These are phyloP conservation scores for Trichothecium sympodiale DNA, from an alignment of 2,329 filamentous ascomycete species.

Conservation along the genomic window DNA sequence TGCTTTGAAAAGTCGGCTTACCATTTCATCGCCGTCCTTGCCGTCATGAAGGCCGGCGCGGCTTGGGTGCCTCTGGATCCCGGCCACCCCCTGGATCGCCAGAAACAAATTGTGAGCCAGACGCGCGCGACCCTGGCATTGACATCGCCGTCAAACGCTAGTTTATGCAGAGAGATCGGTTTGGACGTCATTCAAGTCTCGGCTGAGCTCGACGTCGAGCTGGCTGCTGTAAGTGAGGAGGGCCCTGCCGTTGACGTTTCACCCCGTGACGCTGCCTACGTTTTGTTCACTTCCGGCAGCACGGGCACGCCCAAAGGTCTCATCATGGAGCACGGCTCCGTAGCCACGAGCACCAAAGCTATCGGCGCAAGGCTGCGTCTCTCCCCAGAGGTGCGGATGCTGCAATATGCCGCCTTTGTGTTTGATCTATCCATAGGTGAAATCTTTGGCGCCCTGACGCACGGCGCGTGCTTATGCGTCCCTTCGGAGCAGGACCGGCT, in stretches of 20 bases:
- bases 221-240: background rate
- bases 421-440: constrained; percentile 1
- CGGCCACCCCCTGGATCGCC: constrained; percentile 4
- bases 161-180: background rate
- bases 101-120: constrained; percentile 2
- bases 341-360: constrained; percentile 3
- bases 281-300: constrained; percentile 8
- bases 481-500: constrained; percentile 1
- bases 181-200: constrained; percentile 4
- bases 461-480: background rate
- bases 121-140: constrained; percentile 1
- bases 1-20: constrained; percentile 9
- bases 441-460: background rate
- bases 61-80: constrained; percentile 7
- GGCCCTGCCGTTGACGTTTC: constrained; percentile 1
- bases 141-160: background rate
- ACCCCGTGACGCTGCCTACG: constrained; percentile 6
- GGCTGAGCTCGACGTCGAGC: background rate
- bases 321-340: constrained; percentile 6
- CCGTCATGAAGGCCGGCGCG: constrained; percentile 7
- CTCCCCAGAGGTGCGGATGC: constrained; percentile 2
- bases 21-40: constrained; percentile 6
- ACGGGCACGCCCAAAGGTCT: constrained; percentile 9
- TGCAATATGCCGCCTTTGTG: constrained; percentile 1
- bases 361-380: constrained; percentile 2